These are phyloP conservation scores for Dactylorhiza incarnata DNA, from an alignment of 106 monocot species.

Conservation along the genomic window DNA sequence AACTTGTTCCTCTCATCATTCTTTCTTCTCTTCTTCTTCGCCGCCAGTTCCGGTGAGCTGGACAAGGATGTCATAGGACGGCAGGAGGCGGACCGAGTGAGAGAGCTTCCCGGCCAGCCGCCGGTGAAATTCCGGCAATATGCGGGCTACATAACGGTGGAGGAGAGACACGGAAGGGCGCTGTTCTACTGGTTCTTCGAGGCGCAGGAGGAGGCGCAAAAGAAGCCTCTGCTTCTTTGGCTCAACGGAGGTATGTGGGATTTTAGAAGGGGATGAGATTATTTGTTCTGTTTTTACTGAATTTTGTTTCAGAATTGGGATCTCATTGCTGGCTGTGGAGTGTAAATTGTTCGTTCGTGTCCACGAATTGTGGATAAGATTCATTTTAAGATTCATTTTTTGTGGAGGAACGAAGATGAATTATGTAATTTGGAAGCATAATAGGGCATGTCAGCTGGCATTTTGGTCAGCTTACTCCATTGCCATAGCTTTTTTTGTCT, in stretches of 20 bases:
- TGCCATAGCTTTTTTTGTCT: too few relatives aligned
- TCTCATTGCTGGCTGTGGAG: too few relatives aligned
- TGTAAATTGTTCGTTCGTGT: too few relatives aligned
- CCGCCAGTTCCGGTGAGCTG: slow-evolving; percentile 4
- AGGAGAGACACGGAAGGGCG: slow-evolving; percentile 59
- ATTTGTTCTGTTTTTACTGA: background rate
- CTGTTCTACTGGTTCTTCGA: slow-evolving; percentile 98
- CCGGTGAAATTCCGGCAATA: slow-evolving; percentile 56
- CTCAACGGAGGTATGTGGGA: slow-evolving; percentile 67
- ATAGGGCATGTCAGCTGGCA: too few relatives aligned
- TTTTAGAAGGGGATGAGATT: background rate
- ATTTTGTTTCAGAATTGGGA: background rate
- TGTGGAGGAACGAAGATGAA: too few relatives aligned
- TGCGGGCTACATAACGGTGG: slow-evolving; percentile 73
- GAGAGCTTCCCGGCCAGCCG: slow-evolving; percentile 66
- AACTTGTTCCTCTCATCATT: background rate
- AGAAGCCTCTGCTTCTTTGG: slow-evolving; percentile 81
- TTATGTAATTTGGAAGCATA: too few relatives aligned
- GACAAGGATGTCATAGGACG: slow-evolving; percentile 9
- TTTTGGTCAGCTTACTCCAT: too few relatives aligned
- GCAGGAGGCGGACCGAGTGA: slow-evolving; percentile 48
- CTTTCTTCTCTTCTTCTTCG: background rate
- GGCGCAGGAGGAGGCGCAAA: slow-evolving; percentile 30
- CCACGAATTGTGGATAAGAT: too few relatives aligned
- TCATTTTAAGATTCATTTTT: too few relatives aligned